Evolutionary conservation across 495 filamentous ascomycete species (phyloP), one percentile per base, ranked within the genome.

Genomic region (Neurospora tetraspora): DNA sequence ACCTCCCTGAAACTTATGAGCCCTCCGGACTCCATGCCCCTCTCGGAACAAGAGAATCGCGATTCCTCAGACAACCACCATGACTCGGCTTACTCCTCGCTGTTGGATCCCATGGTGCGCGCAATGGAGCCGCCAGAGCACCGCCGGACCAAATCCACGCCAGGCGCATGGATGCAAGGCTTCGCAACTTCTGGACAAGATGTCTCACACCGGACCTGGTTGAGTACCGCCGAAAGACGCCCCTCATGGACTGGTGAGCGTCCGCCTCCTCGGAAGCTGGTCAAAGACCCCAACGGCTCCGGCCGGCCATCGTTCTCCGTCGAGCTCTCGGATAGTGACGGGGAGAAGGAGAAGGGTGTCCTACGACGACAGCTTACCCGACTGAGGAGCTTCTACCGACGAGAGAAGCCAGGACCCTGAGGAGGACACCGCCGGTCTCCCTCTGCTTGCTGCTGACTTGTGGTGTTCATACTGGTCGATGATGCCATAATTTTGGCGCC

Each of bases 271-370:
- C 74, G 78, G 61, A 80, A 80, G 71, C 76, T 80, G 7, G 72
- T 79, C 45, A 80, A 80, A 38, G 77, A 78, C 43, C 75, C 73
- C 47, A 78, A 76, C 69, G 77, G 76, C 23, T 76, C 77, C 45
- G 69, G 75, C 14, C 68, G 77, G 47, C 78, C 77, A 7, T 76
- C 74, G 11, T 76, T 73, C n/a, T 78, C 77, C 12, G 31, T 75
- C 14, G 77, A 78, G 68, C 68, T 81, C 10, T 76, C 76, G 37
- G 78, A 77, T 20, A 78, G 72, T 59, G 76, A 78, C 18, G 76
- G 42, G 1, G 76, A 74, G 39, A 77, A 77, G 73, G 76, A 77
- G 4, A 77, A 77, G 71, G 68, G 68, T 5, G 36, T 79, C 16
- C 72, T 80, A 14, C 70, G 78, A 36, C 74, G 80, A 39, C 74